phyloP scores from a whole-genome alignment of 208 protist species.

The Entamoeba nuttalli region DNA sequence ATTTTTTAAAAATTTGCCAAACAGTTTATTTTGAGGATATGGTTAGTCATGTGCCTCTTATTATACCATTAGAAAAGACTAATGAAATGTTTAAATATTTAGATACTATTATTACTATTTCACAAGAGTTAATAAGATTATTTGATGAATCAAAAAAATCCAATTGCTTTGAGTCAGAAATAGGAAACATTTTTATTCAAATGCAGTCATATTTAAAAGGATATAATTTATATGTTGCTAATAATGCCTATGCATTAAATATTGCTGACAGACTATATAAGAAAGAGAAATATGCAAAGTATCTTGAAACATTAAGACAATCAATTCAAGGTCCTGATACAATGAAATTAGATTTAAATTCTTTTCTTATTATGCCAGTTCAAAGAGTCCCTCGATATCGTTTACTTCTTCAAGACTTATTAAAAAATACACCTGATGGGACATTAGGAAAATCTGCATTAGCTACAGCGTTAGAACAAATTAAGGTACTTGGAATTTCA shows the following conservation, averaged over 20 bases:
- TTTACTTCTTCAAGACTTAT: neutral
- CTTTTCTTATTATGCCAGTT: neutral
- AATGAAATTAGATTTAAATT: neutral
- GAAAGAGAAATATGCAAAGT: neutral
- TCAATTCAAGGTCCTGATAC: neutral
- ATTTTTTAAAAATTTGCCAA: neutral
- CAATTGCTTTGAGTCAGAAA: neutral
- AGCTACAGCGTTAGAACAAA: neutral
- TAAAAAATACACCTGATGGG: neutral
- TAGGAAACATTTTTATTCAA: neutral
- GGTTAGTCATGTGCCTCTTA: neutral
- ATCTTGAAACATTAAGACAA: neutral
- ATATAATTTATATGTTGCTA: neutral
- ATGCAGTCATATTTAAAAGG: neutral
- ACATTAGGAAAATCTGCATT: neutral
- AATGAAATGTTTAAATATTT: neutral
- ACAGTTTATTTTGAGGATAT: neutral
- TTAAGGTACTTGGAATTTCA: neutral
- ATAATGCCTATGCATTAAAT: neutral
- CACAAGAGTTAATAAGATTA: neutral
- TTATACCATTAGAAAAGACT: neutral
- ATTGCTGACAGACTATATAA: neutral
- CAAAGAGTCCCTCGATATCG: neutral
- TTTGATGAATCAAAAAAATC: neutral
- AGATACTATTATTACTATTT: neutral